A percentile compares a stretch with the other conserved stretches of the same genome.
Evolutionary conservation across 2,329 filamentous ascomycete species (phyloP).

Genomic region (Falciphora oryzae): DNA sequence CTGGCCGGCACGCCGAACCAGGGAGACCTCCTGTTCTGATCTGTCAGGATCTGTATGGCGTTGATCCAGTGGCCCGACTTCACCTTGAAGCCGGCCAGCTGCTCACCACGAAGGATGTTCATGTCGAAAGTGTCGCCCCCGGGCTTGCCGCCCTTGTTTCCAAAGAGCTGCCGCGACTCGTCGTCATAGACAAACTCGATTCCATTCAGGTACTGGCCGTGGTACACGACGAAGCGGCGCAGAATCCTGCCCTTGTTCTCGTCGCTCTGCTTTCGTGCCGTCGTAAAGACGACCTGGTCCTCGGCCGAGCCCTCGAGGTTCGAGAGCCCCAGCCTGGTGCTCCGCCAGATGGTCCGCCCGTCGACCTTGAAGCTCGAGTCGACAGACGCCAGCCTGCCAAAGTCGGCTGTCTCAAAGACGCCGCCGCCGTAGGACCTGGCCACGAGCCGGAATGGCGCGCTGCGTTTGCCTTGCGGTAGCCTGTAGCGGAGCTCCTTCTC

Average conservation of each 20-base stretch:
- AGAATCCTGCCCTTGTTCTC: slow-evolving; percentile 51
- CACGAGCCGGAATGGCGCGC: slow-evolving; percentile 54
- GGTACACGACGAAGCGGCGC: slow-evolving; percentile 68
- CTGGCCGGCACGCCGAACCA: slow-evolving; percentile 77
- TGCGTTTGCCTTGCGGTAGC: slow-evolving; percentile 66
- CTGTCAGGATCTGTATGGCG: slow-evolving; percentile 85
- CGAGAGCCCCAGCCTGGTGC: slow-evolving; percentile 67
- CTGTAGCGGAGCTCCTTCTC: slow-evolving; percentile 69
- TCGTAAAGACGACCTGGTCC: slow-evolving; percentile 70
- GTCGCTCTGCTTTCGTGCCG: slow-evolving; percentile 47
- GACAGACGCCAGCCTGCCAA: slow-evolving; percentile 65
- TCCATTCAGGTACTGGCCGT: slow-evolving; percentile 72
- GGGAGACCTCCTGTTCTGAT: slow-evolving; percentile 75
- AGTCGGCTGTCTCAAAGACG: slow-evolving; percentile 70
- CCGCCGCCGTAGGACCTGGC: slow-evolving; percentile 74
- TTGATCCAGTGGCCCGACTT: slow-evolving; percentile 80
- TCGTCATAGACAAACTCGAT: slow-evolving; percentile 94
- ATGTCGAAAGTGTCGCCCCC: slow-evolving; percentile 72
- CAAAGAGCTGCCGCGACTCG: slow-evolving; percentile 76
- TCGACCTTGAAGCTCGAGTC: slow-evolving; percentile 60
- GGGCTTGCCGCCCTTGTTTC: slow-evolving; percentile 66
- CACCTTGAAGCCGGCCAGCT: slow-evolving; percentile 79
- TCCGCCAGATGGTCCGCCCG: slow-evolving; percentile 67
- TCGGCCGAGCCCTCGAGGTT: slow-evolving; percentile 64
- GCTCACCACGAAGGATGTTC: slow-evolving; percentile 78